Base-by-base conservation (phyloP, 495 filamentous ascomycete species). In the Physcia stellaris region DNA sequence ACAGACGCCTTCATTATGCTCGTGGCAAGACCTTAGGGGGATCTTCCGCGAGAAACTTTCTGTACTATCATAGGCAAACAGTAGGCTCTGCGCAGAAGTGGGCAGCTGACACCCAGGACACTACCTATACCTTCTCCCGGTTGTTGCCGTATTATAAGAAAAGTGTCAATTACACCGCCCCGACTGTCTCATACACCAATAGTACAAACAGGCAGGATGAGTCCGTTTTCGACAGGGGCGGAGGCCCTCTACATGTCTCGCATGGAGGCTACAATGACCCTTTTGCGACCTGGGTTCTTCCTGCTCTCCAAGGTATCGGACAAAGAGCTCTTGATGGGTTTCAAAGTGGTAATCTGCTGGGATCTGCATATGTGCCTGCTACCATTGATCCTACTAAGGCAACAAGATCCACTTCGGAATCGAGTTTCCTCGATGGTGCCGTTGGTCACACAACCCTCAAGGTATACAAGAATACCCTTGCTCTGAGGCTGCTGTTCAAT, bases 71-170 rank as follows among this genome's bases (percentile, higher is more conserved):
- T 16, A 48, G 68, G 3, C 58, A 62, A 41, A 67, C 60, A 1
- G 45, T 41, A 5, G 63, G 57, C 0, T 52, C 69, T 1, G 59
- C 63, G 41, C 51, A 73, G 10, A 49, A 58, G 46, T 80, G 75
- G 75, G 75, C 75, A 1, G 61, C 71, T 21, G 35, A 43, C 1
- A 70, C 77, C 3, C 62, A 66, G 32, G 75, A 80, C 47, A 23
- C 60, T 1, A 64, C 55, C 37, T 83, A 73, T 43, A 55, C 53
- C 4, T 80, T 62, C 24, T 60, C 70, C 10, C 57, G 63, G 4
- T 37, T 73, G 1, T 55, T 77, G 0, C 70, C 72, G 0, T 74
- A 63, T 43, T 80, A 66, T 42, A 52, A 75, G 45, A 68, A 65
- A 33, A 67, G 59, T 31, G 42, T 60, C 0, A 41, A 62, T 1